Evolutionary conservation across 2,329 filamentous ascomycete species (phyloP).

Genomic region (Trichoderma cornu-damae): DNA sequence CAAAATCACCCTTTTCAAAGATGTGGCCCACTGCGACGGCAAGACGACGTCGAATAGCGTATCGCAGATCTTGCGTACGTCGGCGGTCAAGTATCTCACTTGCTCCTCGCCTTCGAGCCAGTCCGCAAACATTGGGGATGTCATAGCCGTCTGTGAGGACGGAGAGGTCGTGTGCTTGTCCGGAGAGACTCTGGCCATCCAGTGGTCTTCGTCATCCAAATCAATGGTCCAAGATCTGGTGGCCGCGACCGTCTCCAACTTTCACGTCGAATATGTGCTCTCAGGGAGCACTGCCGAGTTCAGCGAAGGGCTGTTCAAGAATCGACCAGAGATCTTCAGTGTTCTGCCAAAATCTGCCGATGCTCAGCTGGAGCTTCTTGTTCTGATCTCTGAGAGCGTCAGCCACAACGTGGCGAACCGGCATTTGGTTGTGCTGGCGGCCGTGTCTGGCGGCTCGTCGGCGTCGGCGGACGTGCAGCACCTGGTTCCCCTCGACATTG

Average conservation of each 20-base stretch:
- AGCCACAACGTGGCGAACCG: slow-evolving; percentile 29
- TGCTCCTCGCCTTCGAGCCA: slow-evolving; percentile 29
- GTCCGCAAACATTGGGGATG: slow-evolving; percentile 28
- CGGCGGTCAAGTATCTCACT: slow-evolving; percentile 35
- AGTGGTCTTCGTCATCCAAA: slow-evolving; percentile 34
- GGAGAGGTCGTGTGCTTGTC: slow-evolving; percentile 59
- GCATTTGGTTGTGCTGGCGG: slow-evolving; percentile 34
- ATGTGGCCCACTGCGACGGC: slow-evolving; percentile 47
- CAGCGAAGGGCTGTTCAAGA: slow-evolving; percentile 51
- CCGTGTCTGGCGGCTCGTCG: slow-evolving; percentile 25
- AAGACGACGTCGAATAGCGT: slow-evolving; percentile 49
- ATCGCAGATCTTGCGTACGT: slow-evolving; percentile 39
- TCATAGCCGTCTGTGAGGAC: slow-evolving; percentile 55
- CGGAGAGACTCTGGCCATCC: slow-evolving; percentile 42
- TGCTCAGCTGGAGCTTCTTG: slow-evolving; percentile 48
- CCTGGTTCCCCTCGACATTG: slow-evolving; percentile 38
- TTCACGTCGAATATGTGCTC: slow-evolving; percentile 48
- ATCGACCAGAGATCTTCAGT: slow-evolving; percentile 47
- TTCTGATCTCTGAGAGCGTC: slow-evolving; percentile 43
- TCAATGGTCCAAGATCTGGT: slow-evolving; percentile 34
- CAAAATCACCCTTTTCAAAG: slow-evolving; percentile 56
- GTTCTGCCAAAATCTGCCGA: slow-evolving; percentile 46
- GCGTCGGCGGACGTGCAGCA: slow-evolving; percentile 31
- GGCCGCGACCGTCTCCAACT: slow-evolving; percentile 30
- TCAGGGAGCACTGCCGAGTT: slow-evolving; percentile 45